Evolutionary conservation across 2,329 filamentous ascomycete species (phyloP).

Genomic region (Cryphonectria nitschkei): DNA sequence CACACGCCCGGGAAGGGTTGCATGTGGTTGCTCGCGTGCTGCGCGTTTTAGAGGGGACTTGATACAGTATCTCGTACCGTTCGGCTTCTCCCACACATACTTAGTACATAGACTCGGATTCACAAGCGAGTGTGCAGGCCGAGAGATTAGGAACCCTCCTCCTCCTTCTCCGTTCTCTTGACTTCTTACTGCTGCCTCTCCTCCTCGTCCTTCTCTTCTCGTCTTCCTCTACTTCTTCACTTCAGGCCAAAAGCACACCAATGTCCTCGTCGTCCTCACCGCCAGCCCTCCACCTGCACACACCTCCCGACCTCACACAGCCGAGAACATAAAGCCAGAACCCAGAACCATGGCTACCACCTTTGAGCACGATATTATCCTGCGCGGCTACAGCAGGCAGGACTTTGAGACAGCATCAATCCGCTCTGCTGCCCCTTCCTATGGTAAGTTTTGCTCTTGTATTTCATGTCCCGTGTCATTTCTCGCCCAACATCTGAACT

Average conservation of each 20-base stretch:
- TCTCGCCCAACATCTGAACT: neutral
- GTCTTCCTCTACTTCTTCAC: neutral
- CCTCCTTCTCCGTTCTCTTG: neutral
- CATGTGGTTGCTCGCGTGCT: constrained; percentile 25
- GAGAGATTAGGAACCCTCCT: constrained; percentile 6
- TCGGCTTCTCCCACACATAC: neutral
- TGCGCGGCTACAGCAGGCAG: constrained; percentile 41
- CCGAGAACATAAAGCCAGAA: constrained; percentile 1
- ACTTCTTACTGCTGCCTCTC: neutral
- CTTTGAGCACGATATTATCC: constrained; percentile 21
- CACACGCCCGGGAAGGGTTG: constrained; percentile 13
- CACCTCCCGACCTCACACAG: constrained; percentile 2
- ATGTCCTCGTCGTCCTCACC: constrained; percentile 3
- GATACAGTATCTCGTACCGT: neutral
- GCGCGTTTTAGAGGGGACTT: constrained; percentile 23
- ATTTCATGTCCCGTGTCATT: neutral
- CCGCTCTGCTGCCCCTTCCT: constrained; percentile 69
- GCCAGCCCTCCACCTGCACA: neutral
- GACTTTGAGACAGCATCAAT: constrained; percentile 72
- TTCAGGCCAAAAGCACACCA: neutral
- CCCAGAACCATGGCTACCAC: constrained; percentile 20
- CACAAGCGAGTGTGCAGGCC: constrained; percentile 10
- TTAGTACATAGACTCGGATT: constrained; percentile 7
- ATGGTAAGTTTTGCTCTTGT: constrained; percentile 49
- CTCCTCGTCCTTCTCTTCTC: neutral